phyloP scores from a whole-genome alignment of 345 rosid species.

The Syzygium grande region DNA sequence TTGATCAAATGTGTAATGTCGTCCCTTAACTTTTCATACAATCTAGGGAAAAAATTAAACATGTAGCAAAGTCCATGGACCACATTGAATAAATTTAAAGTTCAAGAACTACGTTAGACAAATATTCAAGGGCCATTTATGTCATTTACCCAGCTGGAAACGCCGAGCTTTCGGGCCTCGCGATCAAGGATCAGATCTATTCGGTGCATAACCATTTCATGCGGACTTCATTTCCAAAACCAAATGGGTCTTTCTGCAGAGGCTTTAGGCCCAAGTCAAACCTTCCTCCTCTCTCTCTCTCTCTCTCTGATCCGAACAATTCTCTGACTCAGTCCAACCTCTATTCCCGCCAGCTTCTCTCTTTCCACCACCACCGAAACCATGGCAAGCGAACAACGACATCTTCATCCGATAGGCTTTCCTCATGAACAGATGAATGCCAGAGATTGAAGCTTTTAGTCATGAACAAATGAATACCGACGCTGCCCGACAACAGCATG shows the following conservation, averaged over 20 bases:
- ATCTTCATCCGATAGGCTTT: neutral
- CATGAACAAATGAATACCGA: constrained; percentile 8
- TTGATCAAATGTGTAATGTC: too few species aligned
- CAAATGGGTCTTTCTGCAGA: neutral
- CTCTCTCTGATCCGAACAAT: constrained; percentile 26
- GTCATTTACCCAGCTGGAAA: too few species aligned
- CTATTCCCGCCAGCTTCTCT: constrained; percentile 1
- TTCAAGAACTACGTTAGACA: too few species aligned
- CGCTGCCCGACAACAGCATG: constrained; percentile 13
- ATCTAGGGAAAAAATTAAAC: too few species aligned
- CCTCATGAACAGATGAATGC: neutral
- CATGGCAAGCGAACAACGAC: neutral
- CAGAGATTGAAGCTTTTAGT: neutral
- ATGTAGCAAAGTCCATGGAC: too few species aligned
- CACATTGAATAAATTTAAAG: too few species aligned
- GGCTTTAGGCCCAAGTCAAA: neutral
- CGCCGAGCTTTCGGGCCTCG: neutral
- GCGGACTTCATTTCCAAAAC: neutral
- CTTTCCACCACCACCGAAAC: constrained; percentile 4
- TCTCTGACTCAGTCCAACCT: constrained; percentile 21
- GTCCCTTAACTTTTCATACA: too few species aligned
- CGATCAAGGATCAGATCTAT: neutral
- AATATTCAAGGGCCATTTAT: too few species aligned
- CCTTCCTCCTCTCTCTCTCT: neutral
- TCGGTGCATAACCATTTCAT: neutral